A percentile compares a stretch with the other conserved stretches of the same genome.
phyloP scores from a whole-genome alignment of 2,329 filamentous ascomycete genomes.

The Neonectria neomacrospora region DNA sequence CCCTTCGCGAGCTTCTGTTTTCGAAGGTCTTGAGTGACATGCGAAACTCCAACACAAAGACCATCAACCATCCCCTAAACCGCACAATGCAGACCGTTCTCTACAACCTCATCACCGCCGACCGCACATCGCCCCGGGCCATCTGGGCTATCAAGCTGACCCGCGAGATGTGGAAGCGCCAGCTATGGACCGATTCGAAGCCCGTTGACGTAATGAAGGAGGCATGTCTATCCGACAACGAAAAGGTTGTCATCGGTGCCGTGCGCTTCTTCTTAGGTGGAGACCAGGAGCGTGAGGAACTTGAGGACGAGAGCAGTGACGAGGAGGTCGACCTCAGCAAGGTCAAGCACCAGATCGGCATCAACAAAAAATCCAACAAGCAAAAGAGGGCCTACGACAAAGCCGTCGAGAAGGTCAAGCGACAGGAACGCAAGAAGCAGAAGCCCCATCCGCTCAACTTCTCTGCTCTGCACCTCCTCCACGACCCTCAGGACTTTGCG shows the following conservation, averaged over 20 bases:
- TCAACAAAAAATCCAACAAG: constrained; percentile 98
- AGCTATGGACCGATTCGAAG: constrained; percentile 94
- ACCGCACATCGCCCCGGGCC: constrained; percentile 84
- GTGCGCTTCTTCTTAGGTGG: constrained; percentile 96
- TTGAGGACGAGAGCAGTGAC: constrained; percentile 88
- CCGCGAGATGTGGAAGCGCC: constrained; percentile 93
- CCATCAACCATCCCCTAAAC: constrained; percentile 92
- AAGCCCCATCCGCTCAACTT: constrained; percentile 93
- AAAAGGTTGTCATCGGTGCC: constrained; percentile 89
- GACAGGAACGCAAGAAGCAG: constrained; percentile 86
- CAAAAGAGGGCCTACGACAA: constrained; percentile 81
- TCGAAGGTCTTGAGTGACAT: constrained; percentile 92
- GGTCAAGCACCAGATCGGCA: constrained; percentile 84
- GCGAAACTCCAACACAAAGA: constrained; percentile 85
- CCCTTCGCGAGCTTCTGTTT: constrained; percentile 83
- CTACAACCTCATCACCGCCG: constrained; percentile 89
- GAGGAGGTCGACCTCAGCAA: constrained; percentile 82
- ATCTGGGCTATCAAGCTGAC: constrained; percentile 97
- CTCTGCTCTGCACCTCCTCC: constrained; percentile 90
- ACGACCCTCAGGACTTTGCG: constrained; percentile 94
- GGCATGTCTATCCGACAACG: constrained; percentile 86
- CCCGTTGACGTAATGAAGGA: constrained; percentile 99
- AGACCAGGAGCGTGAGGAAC: constrained; percentile 93
- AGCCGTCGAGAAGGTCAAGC: constrained; percentile 84
- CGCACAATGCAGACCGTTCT: constrained; percentile 92